Conservation (phyloP, 148 eudicot genomes). For the Limonium bicolor region DNA sequence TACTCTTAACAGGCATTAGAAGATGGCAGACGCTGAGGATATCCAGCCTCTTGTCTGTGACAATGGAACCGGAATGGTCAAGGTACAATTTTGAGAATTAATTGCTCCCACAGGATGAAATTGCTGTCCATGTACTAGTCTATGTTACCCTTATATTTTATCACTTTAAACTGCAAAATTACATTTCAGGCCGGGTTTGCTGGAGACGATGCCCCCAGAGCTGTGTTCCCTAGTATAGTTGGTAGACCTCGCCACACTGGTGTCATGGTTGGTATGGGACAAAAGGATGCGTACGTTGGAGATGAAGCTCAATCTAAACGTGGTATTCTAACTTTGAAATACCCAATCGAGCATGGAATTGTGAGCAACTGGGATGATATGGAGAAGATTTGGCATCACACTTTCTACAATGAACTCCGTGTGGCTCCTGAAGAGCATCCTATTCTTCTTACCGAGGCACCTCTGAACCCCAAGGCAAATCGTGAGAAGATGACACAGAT, state of each 20-base stretch:
- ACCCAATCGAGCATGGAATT: conserved; percentile 7
- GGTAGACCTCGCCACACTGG: conserved; percentile 21
- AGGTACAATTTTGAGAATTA: neutral
- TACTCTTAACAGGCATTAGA: conserved; percentile 2
- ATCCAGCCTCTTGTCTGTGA: conserved; percentile 8
- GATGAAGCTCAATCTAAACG: conserved; percentile 7
- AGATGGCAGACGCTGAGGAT: conserved; percentile 6
- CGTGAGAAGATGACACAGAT: conserved; percentile 26
- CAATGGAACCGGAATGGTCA: conserved; percentile 9
- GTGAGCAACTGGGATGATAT: conserved; percentile 7
- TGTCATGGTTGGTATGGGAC: conserved; percentile 15
- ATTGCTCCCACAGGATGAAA: too few relatives aligned
- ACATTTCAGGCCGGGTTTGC: conserved; percentile 20
- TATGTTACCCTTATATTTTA: neutral
- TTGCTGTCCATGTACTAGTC: too few relatives aligned
- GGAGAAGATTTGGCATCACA: conserved; percentile 8
- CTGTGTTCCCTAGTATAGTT: conserved; percentile 20
- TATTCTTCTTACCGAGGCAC: conserved; percentile 10
- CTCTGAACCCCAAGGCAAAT: conserved; percentile 17
- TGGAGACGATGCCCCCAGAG: conserved; percentile 17
- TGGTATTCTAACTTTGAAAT: conserved; percentile 5
- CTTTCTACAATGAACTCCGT: conserved; percentile 10
- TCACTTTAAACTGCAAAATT: neutral
- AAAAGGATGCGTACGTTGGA: conserved; percentile 11
- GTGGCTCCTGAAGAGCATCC: conserved; percentile 14